Evolutionary conservation across 495 filamentous ascomycete genomes (phyloP).

Genomic region (Talaromyces thailandensis): DNA sequence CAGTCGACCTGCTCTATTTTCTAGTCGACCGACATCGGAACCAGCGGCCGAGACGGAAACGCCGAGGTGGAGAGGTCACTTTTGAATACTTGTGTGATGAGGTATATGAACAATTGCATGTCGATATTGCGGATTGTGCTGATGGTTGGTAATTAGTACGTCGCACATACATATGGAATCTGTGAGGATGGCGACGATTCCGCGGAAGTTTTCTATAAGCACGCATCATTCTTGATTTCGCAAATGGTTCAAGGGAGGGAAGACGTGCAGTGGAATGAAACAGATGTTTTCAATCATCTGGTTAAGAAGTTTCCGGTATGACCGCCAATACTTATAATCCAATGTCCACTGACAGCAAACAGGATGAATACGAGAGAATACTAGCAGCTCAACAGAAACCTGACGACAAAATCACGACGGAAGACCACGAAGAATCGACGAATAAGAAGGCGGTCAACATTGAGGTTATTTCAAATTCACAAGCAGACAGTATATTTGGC

Average conservation of each 20-base stretch:
- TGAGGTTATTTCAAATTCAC: conserved; percentile 21
- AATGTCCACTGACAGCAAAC: conserved; percentile 6
- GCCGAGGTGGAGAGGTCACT: conserved; percentile 23
- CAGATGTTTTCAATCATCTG: conserved; percentile 43
- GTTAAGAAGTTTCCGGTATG: conserved; percentile 39
- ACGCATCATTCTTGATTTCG: conserved; percentile 45
- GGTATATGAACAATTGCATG: conserved; percentile 20
- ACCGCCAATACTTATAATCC: background rate
- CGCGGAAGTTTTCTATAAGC: conserved; percentile 41
- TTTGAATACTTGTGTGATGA: conserved; percentile 34
- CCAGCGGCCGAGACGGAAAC: conserved; percentile 26
- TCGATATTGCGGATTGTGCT: background rate
- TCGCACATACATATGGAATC: conserved; percentile 32
- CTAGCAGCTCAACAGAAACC: conserved; percentile 23
- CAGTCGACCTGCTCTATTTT: conserved; percentile 62
- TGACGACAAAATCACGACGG: conserved; percentile 15
- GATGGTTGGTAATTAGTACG: conserved; percentile 21
- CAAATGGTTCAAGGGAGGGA: conserved; percentile 50
- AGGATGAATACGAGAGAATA: conserved; percentile 35
- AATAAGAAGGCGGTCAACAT: conserved; percentile 19
- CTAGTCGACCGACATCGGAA: conserved; percentile 41
- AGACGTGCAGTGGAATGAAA: conserved; percentile 45
- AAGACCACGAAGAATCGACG: conserved; percentile 10
- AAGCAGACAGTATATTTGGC: conserved; percentile 29
- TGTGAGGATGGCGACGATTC: conserved; percentile 41